Conservation (phyloP, 129 eudicot species). For the Calendula officinalis region DNA sequence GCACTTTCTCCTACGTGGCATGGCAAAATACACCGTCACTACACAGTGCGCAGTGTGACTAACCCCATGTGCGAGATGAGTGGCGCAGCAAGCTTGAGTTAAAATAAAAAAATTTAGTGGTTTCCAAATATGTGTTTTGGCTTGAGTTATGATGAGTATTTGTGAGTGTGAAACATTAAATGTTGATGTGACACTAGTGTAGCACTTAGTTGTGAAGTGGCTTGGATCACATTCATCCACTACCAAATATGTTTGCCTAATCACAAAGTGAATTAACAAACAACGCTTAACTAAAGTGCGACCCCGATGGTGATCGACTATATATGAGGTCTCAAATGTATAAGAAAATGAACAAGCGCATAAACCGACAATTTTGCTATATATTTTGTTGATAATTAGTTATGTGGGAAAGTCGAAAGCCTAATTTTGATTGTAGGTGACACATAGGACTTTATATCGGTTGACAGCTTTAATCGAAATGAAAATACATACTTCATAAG, state of each 20-base stretch:
- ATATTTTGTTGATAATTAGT: constrained; percentile 10
- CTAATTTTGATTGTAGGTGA: constrained; percentile 19
- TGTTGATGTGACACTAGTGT: no score
- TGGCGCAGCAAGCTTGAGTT: no score
- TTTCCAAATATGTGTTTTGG: no score
- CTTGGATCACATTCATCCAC: no score
- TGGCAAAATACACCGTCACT: no score
- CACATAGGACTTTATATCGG: background rate
- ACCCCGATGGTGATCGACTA: constrained; percentile 19
- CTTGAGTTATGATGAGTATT: no score
- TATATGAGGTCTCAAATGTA: constrained; percentile 13
- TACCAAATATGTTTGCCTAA: constrained; percentile 37
- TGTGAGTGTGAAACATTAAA: no score
- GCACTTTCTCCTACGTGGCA: constrained; percentile 15
- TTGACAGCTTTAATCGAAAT: constrained; percentile 2
- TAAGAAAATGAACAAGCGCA: constrained; percentile 14
- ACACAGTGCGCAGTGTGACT: no score
- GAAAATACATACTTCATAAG: constrained; percentile 17
- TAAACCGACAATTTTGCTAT: constrained; percentile 21
- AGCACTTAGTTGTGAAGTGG: no score
- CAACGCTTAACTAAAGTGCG: constrained; percentile 29
- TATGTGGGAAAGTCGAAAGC: constrained; percentile 11
- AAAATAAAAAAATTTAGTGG: no score
- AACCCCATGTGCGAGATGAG: no score
- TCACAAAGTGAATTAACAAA: constrained; percentile 33